Base-by-base conservation (phyloP, 225 moss, liverwort and hornwort species). In the Pseudisothecium myosuroides region DNA sequence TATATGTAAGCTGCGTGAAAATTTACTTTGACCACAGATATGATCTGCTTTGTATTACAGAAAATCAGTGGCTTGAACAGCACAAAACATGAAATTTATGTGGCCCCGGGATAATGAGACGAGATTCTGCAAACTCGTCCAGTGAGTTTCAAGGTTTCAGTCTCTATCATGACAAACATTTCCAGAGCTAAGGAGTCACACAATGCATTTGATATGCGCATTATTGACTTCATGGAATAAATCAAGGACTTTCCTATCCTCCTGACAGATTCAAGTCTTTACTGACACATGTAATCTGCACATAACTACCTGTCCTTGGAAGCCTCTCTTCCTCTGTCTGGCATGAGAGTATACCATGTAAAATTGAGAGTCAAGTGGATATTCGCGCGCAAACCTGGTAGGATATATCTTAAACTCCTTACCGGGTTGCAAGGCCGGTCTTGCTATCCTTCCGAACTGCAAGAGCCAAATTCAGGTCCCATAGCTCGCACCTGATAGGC, bases 401-500 rank as follows among this genome's bases (percentile, higher is more conserved):
- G 39, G 43, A 52, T 45, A 34, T 43, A 61, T 45, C 74, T 65
- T 63, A 22, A 68, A 52, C 65, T 89, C 61, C 87, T 94, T 89
- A 95, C 58, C 93, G 93, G 88, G 67, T 88, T 65, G 76, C 81
- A 21, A 92, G 88, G 74, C 91, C 63, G 43, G 92, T 91, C 84
- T 90, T 93, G 90, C 88, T 92, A 85, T 98, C 96, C 90, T 91
- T 98, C 55, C 94, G 93, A 87, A 97, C 94, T 32, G 93, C 96
- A 89, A 94, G 93, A 61, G 95, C 92, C 87, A 98, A 85, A 91
- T 93, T 96, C 24, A 94, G 85, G 86, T 97, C 95, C 91, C 95
- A 98, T 14, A 97, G 90, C 91, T 98, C 96, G 86, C 96, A 97
- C 68, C 96, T 93, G 75, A 98, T 96, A 8, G 96, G 96, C 97